phyloP scores from a whole-genome alignment of 2,329 filamentous ascomycete genomes.

The Hansfordia pulvinata region DNA sequence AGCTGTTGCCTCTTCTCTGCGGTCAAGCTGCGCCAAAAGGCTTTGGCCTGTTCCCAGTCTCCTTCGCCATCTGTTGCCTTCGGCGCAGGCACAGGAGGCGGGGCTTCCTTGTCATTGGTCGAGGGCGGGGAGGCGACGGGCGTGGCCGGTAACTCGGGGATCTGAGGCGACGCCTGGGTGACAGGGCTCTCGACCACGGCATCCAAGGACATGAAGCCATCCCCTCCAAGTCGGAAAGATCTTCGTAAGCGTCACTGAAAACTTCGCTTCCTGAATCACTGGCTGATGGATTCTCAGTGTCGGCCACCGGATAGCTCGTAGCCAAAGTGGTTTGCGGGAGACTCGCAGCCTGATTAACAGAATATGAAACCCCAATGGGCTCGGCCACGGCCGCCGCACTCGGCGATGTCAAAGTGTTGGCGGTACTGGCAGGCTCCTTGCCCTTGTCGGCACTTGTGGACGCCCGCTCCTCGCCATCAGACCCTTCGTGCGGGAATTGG shows the following conservation, averaged over 20 bases:
- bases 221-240: constrained; percentile 51
- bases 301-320: constrained; percentile 14
- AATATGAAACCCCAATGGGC: no score
- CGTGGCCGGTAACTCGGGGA: neutral
- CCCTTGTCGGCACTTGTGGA: no score
- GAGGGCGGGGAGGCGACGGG: neutral
- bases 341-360: constrained; percentile 5
- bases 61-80: constrained; percentile 11
- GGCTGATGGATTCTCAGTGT: constrained; percentile 21
- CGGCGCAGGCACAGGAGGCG: constrained; percentile 1
- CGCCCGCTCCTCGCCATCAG: constrained; percentile 5
- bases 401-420: no score
- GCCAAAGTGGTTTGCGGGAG: constrained; percentile 15
- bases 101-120: constrained; percentile 8
- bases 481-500: constrained; percentile 35
- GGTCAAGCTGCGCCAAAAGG: constrained; percentile 56
- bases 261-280: constrained; percentile 37
- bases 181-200: constrained; percentile 53
- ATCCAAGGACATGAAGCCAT: constrained; percentile 60
- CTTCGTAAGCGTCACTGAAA: constrained; percentile 68
- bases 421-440: neutral
- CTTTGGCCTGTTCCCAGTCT: constrained; percentile 56
- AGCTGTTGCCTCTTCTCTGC: constrained; percentile 48
- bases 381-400: no score
- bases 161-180: constrained; percentile 26